Evolutionary conservation across 495 filamentous ascomycete genomes (phyloP), one percentile per base, ranked within the genome.

Genomic region (Filosporella fistucella): DNA sequence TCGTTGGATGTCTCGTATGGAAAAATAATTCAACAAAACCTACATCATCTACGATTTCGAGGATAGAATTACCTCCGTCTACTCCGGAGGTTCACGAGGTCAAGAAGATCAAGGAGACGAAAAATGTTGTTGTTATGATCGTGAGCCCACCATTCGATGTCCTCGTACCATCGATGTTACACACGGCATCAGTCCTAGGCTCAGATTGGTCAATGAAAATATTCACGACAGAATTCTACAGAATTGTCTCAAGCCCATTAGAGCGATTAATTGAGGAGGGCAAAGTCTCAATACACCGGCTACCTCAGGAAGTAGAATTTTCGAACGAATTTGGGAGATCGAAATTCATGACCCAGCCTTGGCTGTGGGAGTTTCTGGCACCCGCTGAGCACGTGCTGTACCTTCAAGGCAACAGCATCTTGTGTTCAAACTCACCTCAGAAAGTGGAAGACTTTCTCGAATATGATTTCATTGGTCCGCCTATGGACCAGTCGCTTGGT

Each of bases 151-250:
- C 47, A 4, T 33, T 51, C 6, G 30, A 28, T 3, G 49, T 45
- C 21, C 42, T 64, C 3, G 28, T 57, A 8, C 61, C 59, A 10
- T 13, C 62, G 24, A 43, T 52, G 20, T 26, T 63, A 2, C 61
- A 63, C 44, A 61, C 62, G 39, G 46, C 53, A 18, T 34, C 53
- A 18, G 54, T 63, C 6, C 56, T 64, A 4, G 58, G 58, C 4
- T 54, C 61, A 22, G 37, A 47, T 8, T 62, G 59, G 59, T 45
- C 53, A 21, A 42, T 61, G 0, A 40, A 53, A 17, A 26, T 60
- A 17, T 63, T 44, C 43, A 58, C 57, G 7, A 13, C 32, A 4
- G 21, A 21, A 30, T 20, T 8, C 24, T 12, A n/a, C 2, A 7
- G 9, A 5, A 9, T 35, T 2, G 23, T 18, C 11, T 53, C 50